These are phyloP conservation scores for Oryza brachyantha DNA, from an alignment of 176 grass and related monocot genomes.

Conservation along the genomic window DNA sequence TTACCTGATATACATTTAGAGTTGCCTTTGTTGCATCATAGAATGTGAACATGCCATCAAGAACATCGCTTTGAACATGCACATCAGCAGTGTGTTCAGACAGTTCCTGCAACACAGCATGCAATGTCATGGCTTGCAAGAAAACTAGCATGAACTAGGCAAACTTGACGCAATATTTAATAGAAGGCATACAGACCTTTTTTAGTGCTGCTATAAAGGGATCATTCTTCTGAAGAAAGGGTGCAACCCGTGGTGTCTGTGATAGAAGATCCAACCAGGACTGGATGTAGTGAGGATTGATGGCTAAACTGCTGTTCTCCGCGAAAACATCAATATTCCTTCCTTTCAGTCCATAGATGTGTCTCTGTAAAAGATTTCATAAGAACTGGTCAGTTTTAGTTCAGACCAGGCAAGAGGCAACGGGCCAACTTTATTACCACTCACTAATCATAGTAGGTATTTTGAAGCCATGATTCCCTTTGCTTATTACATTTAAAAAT, in stretches of 20 bases:
- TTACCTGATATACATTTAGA: slow-evolving; percentile 90
- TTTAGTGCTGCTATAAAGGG: slow-evolving; percentile 72
- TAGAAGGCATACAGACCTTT: slow-evolving; percentile 48
- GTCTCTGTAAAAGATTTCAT: slow-evolving; percentile 61
- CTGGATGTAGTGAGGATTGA: slow-evolving; percentile 65
- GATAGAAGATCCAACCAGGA: slow-evolving; percentile 93
- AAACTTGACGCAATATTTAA: slow-evolving; percentile 1
- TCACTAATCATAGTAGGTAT: not conserved
- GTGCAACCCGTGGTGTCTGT: slow-evolving; percentile 85
- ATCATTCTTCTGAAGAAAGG: slow-evolving; percentile 89
- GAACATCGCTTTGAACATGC: slow-evolving; percentile 72
- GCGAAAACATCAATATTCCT: slow-evolving; percentile 85
- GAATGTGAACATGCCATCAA: slow-evolving; percentile 93
- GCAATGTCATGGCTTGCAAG: slow-evolving; percentile 14
- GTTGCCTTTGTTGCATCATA: slow-evolving; percentile 83
- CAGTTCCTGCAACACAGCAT: slow-evolving; percentile 61
- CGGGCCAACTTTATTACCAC: slow-evolving; percentile 2
- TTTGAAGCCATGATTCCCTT: not conserved
- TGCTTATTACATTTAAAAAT: slow-evolving; percentile 4
- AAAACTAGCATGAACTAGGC: slow-evolving; percentile 18
- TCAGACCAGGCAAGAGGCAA: slow-evolving; percentile 14
- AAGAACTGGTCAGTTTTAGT: not conserved
- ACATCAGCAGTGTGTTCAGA: slow-evolving; percentile 81
- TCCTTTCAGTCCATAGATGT: slow-evolving; percentile 81
- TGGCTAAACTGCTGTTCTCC: slow-evolving; percentile 80